Conservation (phyloP, 129 eudicot species). For the Tagetes patula region DNA sequence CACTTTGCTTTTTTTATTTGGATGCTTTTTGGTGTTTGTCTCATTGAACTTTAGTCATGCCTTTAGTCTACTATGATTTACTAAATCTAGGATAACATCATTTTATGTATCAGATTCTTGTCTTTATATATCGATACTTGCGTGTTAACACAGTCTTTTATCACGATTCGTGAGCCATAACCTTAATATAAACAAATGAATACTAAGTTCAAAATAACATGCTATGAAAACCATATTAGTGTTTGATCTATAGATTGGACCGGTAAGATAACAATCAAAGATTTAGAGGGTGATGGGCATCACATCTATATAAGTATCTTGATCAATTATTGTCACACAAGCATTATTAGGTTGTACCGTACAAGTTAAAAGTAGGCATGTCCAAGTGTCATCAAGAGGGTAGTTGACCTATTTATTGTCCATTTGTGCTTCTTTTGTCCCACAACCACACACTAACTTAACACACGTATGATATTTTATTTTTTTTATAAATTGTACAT, state of each 20-base stretch:
- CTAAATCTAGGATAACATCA: background rate
- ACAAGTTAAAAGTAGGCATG: constrained; percentile 10
- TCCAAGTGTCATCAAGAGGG: constrained; percentile 34
- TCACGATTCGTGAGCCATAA: no score
- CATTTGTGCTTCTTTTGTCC: constrained; percentile 30
- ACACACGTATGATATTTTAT: background rate
- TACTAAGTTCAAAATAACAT: background rate
- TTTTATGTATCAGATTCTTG: background rate
- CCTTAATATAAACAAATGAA: no score
- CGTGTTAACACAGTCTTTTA: background rate
- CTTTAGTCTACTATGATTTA: constrained; percentile 16
- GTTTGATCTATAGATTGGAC: background rate
- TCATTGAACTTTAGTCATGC: constrained; percentile 16
- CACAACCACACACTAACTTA: constrained; percentile 22
- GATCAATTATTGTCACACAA: constrained; percentile 21
- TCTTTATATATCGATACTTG: background rate
- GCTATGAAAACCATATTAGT: background rate
- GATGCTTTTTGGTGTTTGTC: constrained; percentile 29
- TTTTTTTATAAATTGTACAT: constrained; percentile 13
- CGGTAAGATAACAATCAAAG: constrained; percentile 19
- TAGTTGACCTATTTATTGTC: constrained; percentile 11
- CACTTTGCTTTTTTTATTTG: constrained; percentile 13
- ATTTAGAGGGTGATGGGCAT: constrained; percentile 20
- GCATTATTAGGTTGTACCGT: constrained; percentile 12
- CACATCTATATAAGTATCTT: constrained; percentile 7